Base-by-base conservation (phyloP, 768 basidiomycete species). In the Scleroderma citrinum region DNA sequence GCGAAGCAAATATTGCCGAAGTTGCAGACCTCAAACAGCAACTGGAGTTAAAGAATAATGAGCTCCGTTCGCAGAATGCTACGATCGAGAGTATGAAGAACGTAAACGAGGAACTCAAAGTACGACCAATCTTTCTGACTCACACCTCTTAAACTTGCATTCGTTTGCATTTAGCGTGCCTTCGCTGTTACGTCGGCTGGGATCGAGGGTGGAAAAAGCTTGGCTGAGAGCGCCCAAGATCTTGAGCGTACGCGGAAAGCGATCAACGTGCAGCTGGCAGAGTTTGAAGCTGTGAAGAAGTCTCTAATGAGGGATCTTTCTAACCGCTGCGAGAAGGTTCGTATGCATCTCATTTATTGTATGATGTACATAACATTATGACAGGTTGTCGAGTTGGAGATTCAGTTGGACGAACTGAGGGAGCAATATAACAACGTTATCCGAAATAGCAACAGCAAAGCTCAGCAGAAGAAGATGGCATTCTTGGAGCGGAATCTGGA, bases 371-470 rank as follows among this genome's bases (percentile, higher is more conserved):
- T 44, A 47, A 49, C 29, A 45, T 55, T 38, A 44, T 54, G 52
- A 40, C 54, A 96, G 94, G 96, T 99, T 36, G 95, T 99, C 46
- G 96, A 98, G 70, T 83, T 99, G 24, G 96, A 99, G 69, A 98
- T 99, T 56, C 94, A 97, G 66, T 75, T 99, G 30, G 96, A 98
- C 61, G 96, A 99, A 65, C 92, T 96, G 68, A 91, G 90, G 67
- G 96, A 99, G 69, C 94, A 98, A 64, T 99, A 99, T 71, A 95
- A 93, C 73, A 95, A 94, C 64, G 92, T 98, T 51, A 93, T 96
- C 60, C 87, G 92, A 54, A 96, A 96, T 66, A 94, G 92, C 72
- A 98, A 98, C 69, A 93, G 87, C 69, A 94, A 95, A 67, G 92
- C 95, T 7, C 96, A 99, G 59, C 92, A 95, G 72, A 94, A 95